Conservation (phyloP, 1,284 basidiomycete species). For the Paramarasmius palmivorus region DNA sequence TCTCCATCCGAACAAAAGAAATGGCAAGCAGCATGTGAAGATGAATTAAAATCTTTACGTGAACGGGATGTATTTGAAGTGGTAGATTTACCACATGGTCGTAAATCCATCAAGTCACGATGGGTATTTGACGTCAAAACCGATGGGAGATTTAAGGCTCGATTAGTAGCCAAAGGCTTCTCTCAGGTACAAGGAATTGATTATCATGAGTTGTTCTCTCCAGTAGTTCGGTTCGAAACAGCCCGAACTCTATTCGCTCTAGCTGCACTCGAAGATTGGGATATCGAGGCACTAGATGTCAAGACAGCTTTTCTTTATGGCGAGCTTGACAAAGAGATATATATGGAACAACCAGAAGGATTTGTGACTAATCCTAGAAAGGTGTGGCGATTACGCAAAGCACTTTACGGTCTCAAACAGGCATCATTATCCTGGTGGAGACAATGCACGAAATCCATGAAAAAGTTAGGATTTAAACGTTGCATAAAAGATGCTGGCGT, state of each 20-base stretch:
- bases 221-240: neutral
- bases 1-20: neutral
- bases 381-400: conserved; percentile 23
- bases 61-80: neutral
- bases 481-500: conserved; percentile 23
- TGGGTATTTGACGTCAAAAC: neutral
- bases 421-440: conserved; percentile 30
- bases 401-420: conserved; percentile 36
- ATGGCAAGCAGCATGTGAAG: neutral
- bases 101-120: neutral
- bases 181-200: neutral
- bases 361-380: conserved; percentile 21
- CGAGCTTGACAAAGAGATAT: conserved; percentile 33
- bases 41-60: neutral
- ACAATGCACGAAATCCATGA: conserved; percentile 22
- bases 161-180: neutral
- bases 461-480: conserved; percentile 20
- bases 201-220: neutral
- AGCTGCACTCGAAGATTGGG: conserved; percentile 27
- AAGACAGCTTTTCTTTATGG: conserved; percentile 38
- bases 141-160: neutral
- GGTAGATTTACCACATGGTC: neutral
- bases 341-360: conserved; percentile 33
- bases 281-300: conserved; percentile 36
- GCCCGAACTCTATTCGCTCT: conserved; percentile 26